A percentile compares a stretch with the other conserved stretches of the same genome.
These are phyloP conservation scores for Ziziphus jujuba DNA, from an alignment of 306 rosid genomes.

Conservation along the genomic window DNA sequence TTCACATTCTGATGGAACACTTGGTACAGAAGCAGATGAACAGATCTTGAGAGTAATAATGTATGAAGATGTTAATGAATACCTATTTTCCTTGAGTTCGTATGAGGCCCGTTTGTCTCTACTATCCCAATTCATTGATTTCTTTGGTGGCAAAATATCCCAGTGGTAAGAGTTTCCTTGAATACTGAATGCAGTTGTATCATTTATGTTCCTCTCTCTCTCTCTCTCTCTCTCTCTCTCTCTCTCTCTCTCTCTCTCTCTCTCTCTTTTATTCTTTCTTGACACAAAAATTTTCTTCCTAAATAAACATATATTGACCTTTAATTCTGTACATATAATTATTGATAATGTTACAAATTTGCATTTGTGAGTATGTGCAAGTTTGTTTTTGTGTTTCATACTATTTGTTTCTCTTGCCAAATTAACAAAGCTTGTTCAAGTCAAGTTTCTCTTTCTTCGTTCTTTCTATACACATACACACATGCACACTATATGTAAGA, in stretches of 20 bases:
- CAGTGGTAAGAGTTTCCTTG: conserved; percentile 61
- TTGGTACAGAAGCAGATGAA: conserved; percentile 60
- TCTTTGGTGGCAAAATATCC: conserved; percentile 80
- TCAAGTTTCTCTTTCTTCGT: too few relatives aligned
- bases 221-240: background rate
- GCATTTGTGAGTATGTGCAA: too few relatives aligned
- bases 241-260: background rate
- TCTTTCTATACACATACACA: too few relatives aligned
- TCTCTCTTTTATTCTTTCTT: background rate
- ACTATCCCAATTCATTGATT: conserved; percentile 70
- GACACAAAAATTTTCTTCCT: too few relatives aligned
- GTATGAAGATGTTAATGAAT: conserved; percentile 85
- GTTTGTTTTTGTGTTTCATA: too few relatives aligned
- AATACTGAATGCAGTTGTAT: background rate
- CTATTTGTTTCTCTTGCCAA: too few relatives aligned
- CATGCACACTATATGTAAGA: too few relatives aligned
- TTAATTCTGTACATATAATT: too few relatives aligned
- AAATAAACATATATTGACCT: too few relatives aligned
- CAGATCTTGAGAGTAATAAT: conserved; percentile 66
- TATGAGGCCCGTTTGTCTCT: conserved; percentile 69
- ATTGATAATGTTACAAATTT: too few relatives aligned
- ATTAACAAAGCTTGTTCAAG: too few relatives aligned
- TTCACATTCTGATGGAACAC: conserved; percentile 36
- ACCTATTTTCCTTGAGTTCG: conserved; percentile 77
- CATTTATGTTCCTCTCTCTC: background rate